Base-by-base conservation (phyloP, 768 basidiomycete genomes). In the Psilocybe subaeruginosa region DNA sequence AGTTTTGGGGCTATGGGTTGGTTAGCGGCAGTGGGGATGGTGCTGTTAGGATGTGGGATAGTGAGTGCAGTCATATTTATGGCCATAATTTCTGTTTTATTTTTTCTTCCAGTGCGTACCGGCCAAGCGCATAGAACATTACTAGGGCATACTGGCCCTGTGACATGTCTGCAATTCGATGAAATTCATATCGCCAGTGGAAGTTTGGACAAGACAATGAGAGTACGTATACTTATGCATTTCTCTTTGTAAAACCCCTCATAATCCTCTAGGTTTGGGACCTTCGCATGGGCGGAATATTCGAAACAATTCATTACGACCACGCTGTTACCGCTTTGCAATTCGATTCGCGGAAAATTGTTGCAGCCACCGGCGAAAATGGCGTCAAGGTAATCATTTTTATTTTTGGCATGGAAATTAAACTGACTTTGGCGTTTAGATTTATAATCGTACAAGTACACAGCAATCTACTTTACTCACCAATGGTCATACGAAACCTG, bases 41-140 rank as follows among this genome's bases (percentile, higher is more conserved):
- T 39, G 97, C 92, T 2, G 96, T 99, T 31, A 78, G 97, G 65
- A 98, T 99, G 96, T 99, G 97, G 97, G 97, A 99, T 71, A 98
- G 95, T 97, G 71, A 83, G 94, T 86, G 48, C 30, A 46, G 27
- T 51, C 23, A 59, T 23, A 35, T 27, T 23, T 23, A 23, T 27
- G 47, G 39, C 35, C 55, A 14, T 19, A 55, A 37, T 49, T 30
- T 27, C 41, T 58, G n/a, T 54, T 37, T 43, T n/a, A 56, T 23
- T 7, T 23, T 41, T 58, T 49, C 60, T 0, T 66, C 17, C 41
- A 97, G 95, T 98, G 95, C 90, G 97, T 48, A 99, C 97, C 31
- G 97, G 97, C 5, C 97, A 99, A 70, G 90, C 95, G 7, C 96
- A 98, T 74, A 84, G 97, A 39, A 97, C 95, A 9, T 78, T 99